Evolutionary conservation across 2,329 filamentous ascomycete genomes (phyloP).

Genomic region (Bipolaris oryzae): DNA sequence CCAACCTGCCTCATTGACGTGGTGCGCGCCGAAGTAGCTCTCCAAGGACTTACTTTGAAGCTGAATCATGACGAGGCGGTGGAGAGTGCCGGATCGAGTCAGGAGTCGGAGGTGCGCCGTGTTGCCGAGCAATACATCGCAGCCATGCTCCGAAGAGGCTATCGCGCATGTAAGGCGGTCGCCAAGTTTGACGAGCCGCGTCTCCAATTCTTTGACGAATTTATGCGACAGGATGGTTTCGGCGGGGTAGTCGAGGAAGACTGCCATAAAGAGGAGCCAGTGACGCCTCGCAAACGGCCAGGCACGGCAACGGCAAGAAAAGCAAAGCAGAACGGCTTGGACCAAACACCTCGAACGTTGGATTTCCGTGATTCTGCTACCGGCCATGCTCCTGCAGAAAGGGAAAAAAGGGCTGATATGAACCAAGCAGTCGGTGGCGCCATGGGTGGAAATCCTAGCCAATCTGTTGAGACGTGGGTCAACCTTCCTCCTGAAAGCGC

Average conservation of each 20-base stretch:
- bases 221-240: conserved; percentile 16
- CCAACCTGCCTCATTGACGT: conserved; percentile 12
- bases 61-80: conserved; percentile 4
- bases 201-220: conserved; percentile 16
- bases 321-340: neutral
- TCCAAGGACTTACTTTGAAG: conserved; percentile 10
- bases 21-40: conserved; percentile 14
- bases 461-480: conserved; percentile 5
- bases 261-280: neutral
- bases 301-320: conserved; percentile 4
- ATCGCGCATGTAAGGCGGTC: conserved; percentile 9
- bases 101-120: conserved; percentile 4
- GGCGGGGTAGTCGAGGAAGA: conserved; percentile 9
- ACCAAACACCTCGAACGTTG: conserved; percentile 4
- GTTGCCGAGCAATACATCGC: conserved; percentile 8
- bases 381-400: neutral
- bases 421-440: neutral
- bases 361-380: conserved; percentile 1
- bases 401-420: neutral
- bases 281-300: conserved; percentile 9
- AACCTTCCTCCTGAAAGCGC: conserved; percentile 10
- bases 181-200: conserved; percentile 14
- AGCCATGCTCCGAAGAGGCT: conserved; percentile 5
- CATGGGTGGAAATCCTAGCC: conserved; percentile 5
- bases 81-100: neutral